Conservation (phyloP, 257 asterid genomes). For the Salvia rosmarinus region DNA sequence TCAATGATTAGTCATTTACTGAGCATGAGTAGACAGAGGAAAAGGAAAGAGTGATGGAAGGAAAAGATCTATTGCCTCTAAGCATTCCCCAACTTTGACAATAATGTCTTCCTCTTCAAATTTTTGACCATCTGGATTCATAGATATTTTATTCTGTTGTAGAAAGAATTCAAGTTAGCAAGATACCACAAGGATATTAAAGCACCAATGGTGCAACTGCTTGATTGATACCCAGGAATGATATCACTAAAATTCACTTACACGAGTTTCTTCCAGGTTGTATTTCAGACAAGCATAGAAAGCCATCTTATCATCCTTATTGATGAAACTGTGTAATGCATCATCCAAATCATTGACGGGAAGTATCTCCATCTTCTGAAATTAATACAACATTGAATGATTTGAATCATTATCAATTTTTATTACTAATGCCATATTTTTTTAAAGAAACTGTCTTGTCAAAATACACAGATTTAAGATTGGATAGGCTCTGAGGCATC, state of each 20-base stretch:
- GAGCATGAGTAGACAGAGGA: slow-evolving; percentile 23
- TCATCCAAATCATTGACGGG: slow-evolving; percentile 95
- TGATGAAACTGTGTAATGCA: slow-evolving; percentile 90
- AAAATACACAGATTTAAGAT: slow-evolving; percentile 1
- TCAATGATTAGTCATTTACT: slow-evolving; percentile 19
- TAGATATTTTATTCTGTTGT: slow-evolving; percentile 71
- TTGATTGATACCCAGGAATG: slow-evolving; percentile 19
- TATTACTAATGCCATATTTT: neutral
- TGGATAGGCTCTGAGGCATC: slow-evolving; percentile 19
- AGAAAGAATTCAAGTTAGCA: slow-evolving; percentile 35
- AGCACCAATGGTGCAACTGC: slow-evolving; percentile 17
- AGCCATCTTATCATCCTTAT: slow-evolving; percentile 95
- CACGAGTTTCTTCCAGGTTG: slow-evolving; percentile 97
- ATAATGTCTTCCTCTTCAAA: slow-evolving; percentile 79
- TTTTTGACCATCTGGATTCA: slow-evolving; percentile 60
- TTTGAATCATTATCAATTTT: too few relatives aligned
- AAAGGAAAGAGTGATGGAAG: slow-evolving; percentile 32
- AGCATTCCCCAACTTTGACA: slow-evolving; percentile 92
- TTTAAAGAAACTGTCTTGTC: slow-evolving; percentile 15
- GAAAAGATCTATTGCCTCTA: slow-evolving; percentile 65
- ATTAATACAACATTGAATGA: neutral
- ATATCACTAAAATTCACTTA: slow-evolving; percentile 44
- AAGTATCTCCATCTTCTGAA: slow-evolving; percentile 97
- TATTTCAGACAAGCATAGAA: slow-evolving; percentile 85
- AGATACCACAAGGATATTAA: slow-evolving; percentile 15